Evolutionary conservation across 441 rosid species (phyloP), one percentile per base, ranked within the genome.

Genomic region (Eruca vesicaria): DNA sequence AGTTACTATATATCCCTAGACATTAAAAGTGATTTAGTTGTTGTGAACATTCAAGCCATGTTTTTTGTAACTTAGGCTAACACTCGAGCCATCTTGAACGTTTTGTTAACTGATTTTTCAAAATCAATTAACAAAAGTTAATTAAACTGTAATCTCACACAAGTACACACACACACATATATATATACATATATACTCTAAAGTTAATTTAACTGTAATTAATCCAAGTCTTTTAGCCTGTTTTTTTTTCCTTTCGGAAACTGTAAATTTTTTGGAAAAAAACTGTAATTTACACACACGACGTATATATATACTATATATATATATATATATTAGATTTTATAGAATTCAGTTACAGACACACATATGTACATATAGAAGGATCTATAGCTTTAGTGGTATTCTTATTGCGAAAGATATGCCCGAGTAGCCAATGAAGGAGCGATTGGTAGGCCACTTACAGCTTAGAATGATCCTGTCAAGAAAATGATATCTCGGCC

Each of bases 341-440:
- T 41, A 12, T 5, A 12, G 1, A 55, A 10, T 55, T 55, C 7
- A 1, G 31, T 56, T 57, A 21, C 31, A 53, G 58, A 53, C n/a
- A 23, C 28, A 18, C 26, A 52, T 55, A 55, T 21, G 26, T 21
- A 5, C 14, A 11, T 2, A 28, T 3, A 3, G 2, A n/a, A n/a
- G 23, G 8, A 60, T 32, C 11, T 6, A 20, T 20, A 31, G 28
- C 58, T 67, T 74, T 29, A 60, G 43, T 52, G 35, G 28, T 62
- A 38, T 75, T 52, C 48, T 61, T 60, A 52, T 52, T 55, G 59
- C 4, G 26, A 58, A 70, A 64, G 31, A 53, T 62, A 62, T 63
- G 52, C 69, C 63, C 52, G 53, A 55, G 31, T 63, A 57, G 70
- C 52, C 79, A 69, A 41, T 63, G 70, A 68, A 52, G 19, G 15